Evolutionary conservation across 306 rosid species (phyloP).

Genomic region (Glycyrrhiza uralensis): DNA sequence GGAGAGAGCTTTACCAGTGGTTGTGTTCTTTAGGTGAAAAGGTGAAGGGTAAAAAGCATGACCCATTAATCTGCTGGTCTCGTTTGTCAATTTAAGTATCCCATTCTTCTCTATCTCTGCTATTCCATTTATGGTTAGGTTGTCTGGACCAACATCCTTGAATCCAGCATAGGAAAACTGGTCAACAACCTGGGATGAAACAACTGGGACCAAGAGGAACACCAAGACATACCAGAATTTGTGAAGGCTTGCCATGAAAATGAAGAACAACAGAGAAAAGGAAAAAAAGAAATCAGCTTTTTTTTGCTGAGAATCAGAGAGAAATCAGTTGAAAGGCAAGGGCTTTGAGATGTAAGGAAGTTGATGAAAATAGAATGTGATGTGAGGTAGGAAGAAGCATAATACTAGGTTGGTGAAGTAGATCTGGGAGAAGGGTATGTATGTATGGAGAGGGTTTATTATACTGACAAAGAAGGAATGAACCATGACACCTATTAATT

Average conservation of each 20-base stretch:
- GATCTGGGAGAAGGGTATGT: background rate
- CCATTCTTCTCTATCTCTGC: conserved; percentile 56
- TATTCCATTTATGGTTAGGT: conserved; percentile 47
- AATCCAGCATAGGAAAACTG: conserved; percentile 57
- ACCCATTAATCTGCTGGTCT: conserved; percentile 56
- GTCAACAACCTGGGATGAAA: conserved; percentile 37
- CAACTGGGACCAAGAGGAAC: conserved; percentile 32
- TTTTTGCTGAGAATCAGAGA: too few relatives aligned
- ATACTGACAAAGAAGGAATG: background rate
- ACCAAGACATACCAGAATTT: conserved; percentile 9
- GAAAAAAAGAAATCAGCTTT: too few relatives aligned
- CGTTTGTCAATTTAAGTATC: conserved; percentile 59
- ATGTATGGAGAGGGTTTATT: too few relatives aligned
- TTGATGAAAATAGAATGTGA: background rate
- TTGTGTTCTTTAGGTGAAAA: conserved; percentile 54
- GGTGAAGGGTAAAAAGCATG: conserved; percentile 54
- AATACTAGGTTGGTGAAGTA: conserved; percentile 14
- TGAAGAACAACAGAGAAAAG: background rate
- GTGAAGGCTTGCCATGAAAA: conserved; percentile 33
- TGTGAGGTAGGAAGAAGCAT: background rate
- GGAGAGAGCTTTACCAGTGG: conserved; percentile 54
- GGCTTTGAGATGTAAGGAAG: background rate
- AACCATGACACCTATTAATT: background rate
- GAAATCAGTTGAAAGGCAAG: background rate
- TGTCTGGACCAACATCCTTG: conserved; percentile 39